Evolutionary conservation across 2,329 filamentous ascomycete genomes (phyloP).

Genomic region (Nothomitra cinnamomea): DNA sequence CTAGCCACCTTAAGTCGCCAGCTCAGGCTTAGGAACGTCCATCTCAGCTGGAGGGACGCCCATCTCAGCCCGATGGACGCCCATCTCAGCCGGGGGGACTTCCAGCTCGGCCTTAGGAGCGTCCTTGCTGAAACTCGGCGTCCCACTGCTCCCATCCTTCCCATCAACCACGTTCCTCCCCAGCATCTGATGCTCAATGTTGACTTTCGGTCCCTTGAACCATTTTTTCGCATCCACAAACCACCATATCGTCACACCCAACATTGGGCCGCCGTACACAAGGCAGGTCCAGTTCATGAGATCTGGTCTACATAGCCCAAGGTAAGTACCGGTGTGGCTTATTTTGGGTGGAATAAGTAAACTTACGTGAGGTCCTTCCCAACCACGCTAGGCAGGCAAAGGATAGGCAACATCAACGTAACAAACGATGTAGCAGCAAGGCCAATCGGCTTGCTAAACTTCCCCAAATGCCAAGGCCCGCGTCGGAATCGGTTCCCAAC

Average conservation of each 20-base stretch:
- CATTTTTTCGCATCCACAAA: conserved; percentile 44
- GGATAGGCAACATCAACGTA: conserved; percentile 47
- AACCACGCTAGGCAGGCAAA: conserved; percentile 44
- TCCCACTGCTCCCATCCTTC: background rate
- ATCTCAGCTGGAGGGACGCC: too few species aligned
- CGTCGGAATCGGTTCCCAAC: conserved; percentile 46
- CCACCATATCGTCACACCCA: conserved; percentile 43
- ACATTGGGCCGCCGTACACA: conserved; percentile 48
- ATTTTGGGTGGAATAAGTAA: background rate
- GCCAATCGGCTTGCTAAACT: conserved; percentile 39
- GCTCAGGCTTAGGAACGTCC: too few species aligned
- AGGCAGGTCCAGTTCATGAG: conserved; percentile 54
- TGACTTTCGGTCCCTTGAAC: conserved; percentile 49
- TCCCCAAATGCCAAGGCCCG: conserved; percentile 52
- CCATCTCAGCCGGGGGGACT: too few species aligned
- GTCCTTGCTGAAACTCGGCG: too few species aligned
- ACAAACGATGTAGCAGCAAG: conserved; percentile 41
- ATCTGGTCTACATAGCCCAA: conserved; percentile 17
- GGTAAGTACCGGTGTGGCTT: conserved; percentile 8
- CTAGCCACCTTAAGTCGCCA: too few species aligned
- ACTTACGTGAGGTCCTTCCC: conserved; percentile 32
- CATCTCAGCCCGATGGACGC: too few species aligned
- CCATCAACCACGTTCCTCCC: background rate
- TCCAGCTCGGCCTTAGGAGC: too few species aligned
- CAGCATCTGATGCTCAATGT: conserved; percentile 1